Evolutionary conservation across 78 protist species (phyloP).

Genomic region (Dictyostelium purpureum): DNA sequence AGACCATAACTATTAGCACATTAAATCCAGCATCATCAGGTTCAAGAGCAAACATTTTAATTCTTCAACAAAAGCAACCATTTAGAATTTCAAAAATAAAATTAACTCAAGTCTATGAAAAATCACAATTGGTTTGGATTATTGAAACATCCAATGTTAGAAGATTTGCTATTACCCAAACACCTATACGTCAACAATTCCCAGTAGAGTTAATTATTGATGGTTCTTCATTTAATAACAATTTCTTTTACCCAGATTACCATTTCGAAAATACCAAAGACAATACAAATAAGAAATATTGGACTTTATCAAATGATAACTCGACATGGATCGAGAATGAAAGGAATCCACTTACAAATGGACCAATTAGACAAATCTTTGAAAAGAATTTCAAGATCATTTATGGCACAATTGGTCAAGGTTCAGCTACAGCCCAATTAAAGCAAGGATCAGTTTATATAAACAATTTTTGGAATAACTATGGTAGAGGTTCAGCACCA

Average conservation of each 20-base stretch:
- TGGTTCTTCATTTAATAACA: neutral
- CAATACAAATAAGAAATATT: neutral
- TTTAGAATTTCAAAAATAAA: neutral
- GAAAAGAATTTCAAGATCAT: slow-evolving; percentile 28
- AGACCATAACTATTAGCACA: neutral
- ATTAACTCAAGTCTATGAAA: slow-evolving; percentile 9
- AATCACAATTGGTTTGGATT: neutral
- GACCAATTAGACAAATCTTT: slow-evolving; percentile 42
- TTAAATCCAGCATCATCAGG: slow-evolving; percentile 36
- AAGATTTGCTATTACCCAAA: neutral
- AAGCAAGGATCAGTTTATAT: slow-evolving; percentile 23
- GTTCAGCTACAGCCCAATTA: neutral
- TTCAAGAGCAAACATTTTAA: slow-evolving; percentile 28
- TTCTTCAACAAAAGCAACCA: slow-evolving; percentile 11
- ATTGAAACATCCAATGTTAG: slow-evolving; percentile 13
- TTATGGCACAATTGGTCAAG: neutral
- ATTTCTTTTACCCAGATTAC: slow-evolving; percentile 2
- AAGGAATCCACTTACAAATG: slow-evolving; percentile 20
- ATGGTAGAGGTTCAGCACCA: slow-evolving; percentile 29
- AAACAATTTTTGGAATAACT: slow-evolving; percentile 24
- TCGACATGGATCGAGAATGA: neutral
- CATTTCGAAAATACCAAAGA: neutral
- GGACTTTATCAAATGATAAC: neutral
- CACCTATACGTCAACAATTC: neutral
- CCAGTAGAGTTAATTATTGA: slow-evolving; percentile 8